Evolutionary conservation across 2,329 filamentous ascomycete genomes (phyloP).

Genomic region (Alternaria consortialis): DNA sequence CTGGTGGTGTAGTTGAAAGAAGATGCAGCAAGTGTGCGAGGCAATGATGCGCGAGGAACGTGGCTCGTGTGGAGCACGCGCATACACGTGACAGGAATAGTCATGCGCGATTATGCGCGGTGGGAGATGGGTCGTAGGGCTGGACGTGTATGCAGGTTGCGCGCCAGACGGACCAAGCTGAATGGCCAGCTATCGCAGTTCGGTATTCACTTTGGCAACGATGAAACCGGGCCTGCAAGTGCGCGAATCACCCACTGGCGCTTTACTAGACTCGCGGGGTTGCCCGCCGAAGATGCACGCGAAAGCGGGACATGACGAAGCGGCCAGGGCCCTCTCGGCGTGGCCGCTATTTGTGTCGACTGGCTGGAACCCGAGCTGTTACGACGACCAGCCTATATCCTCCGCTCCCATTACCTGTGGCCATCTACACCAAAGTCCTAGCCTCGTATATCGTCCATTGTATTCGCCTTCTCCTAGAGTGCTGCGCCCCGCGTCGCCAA

Average conservation of each 20-base stretch:
- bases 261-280: constrained; percentile 14
- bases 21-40: neutral
- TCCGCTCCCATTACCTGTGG: neutral
- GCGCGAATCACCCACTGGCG: constrained; percentile 10
- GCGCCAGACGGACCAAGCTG: constrained; percentile 37
- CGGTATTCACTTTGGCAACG: constrained; percentile 7
- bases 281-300: constrained; percentile 9
- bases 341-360: constrained; percentile 14
- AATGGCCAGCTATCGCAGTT: constrained; percentile 31
- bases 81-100: constrained; percentile 11
- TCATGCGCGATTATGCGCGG: constrained; percentile 15
- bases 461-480: constrained; percentile 3
- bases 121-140: constrained; percentile 18
- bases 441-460: neutral
- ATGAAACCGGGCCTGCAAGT: neutral
- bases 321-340: constrained; percentile 14
- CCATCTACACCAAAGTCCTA: neutral
- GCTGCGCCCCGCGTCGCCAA: constrained; percentile 10
- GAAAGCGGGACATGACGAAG: constrained; percentile 18
- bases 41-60: neutral
- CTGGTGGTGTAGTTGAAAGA: neutral
- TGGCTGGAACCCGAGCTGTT: constrained; percentile 16
- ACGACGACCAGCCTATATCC: constrained; percentile 13
- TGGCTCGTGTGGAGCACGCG: constrained; percentile 15
- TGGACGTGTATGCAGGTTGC: constrained; percentile 18